Evolutionary conservation across 129 eudicot species (phyloP).

Genomic region (Arctium minus): DNA sequence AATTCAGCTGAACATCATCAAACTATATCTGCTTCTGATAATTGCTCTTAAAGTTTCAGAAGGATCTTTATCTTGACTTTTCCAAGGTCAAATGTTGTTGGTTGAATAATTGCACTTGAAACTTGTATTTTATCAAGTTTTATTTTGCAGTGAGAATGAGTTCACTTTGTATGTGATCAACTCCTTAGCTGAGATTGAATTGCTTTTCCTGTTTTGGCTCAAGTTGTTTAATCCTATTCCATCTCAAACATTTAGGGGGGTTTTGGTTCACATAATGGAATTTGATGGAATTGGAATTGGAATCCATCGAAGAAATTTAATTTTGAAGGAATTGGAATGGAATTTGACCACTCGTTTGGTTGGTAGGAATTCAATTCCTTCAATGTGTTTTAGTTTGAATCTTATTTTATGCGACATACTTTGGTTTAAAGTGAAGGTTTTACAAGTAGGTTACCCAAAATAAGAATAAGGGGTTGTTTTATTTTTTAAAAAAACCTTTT

Average conservation of each 20-base stretch:
- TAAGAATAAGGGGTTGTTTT: not conserved
- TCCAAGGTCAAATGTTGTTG: not conserved
- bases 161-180: not conserved
- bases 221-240: not conserved
- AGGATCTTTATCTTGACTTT: conserved; percentile 10
- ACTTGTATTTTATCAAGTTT: not conserved
- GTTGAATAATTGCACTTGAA: conserved; percentile 12
- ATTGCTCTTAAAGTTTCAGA: not conserved
- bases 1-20: conserved; percentile 60
- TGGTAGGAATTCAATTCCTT: too few relatives aligned
- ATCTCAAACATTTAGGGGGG: too few relatives aligned
- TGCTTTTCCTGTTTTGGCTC: not conserved
- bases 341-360: too few relatives aligned
- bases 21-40: not conserved
- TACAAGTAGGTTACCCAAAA: not conserved
- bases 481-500: too few relatives aligned
- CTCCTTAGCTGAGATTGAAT: not conserved
- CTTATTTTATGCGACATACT: not conserved
- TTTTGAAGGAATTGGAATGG: too few relatives aligned
- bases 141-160: not conserved
- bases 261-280: too few relatives aligned
- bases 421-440: not conserved
- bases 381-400: not conserved
- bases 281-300: too few relatives aligned
- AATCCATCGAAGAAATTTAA: too few relatives aligned